Percentiles rank a stretch among this genome's conserved stretches.
These are phyloP conservation scores for Gleditsia sinensis DNA, from an alignment of 306 rosid species.

Conservation along the genomic window DNA sequence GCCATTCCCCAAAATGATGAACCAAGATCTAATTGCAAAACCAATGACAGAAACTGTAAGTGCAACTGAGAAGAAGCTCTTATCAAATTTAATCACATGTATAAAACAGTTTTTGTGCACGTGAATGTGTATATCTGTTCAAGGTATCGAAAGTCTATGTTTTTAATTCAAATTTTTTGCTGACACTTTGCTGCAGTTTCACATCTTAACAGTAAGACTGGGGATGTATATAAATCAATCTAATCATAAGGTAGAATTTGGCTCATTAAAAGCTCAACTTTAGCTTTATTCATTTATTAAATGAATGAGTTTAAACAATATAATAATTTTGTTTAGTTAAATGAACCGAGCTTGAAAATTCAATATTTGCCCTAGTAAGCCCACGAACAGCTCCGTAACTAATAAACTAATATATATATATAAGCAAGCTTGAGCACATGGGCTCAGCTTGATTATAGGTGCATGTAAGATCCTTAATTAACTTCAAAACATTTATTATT, in stretches of 20 bases:
- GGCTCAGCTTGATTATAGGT: neutral
- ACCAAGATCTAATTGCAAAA: conserved; percentile 75
- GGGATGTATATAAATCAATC: neutral
- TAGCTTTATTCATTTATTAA: neutral
- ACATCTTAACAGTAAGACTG: conserved; percentile 2
- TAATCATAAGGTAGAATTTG: neutral
- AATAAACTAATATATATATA: neutral
- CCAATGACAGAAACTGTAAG: conserved; percentile 33
- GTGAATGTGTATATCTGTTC: neutral
- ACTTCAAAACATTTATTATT: neutral
- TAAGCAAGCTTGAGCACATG: neutral
- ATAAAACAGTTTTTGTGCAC: neutral
- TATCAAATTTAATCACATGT: conserved; percentile 24
- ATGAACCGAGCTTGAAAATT: neutral
- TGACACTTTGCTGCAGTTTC: neutral
- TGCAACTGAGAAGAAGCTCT: conserved; percentile 23
- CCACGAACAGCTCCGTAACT: neutral
- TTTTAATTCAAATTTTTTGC: neutral
- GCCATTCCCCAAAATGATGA: conserved; percentile 99
- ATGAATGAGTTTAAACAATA: neutral
- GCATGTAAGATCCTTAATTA: conserved; percentile 9
- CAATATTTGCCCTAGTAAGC: neutral
- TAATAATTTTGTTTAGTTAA: neutral
- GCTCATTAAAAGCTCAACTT: neutral
- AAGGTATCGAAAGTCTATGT: neutral